Evolutionary conservation across 2,329 filamentous ascomycete species (phyloP).

Genomic region (Ramularia endophylla): DNA sequence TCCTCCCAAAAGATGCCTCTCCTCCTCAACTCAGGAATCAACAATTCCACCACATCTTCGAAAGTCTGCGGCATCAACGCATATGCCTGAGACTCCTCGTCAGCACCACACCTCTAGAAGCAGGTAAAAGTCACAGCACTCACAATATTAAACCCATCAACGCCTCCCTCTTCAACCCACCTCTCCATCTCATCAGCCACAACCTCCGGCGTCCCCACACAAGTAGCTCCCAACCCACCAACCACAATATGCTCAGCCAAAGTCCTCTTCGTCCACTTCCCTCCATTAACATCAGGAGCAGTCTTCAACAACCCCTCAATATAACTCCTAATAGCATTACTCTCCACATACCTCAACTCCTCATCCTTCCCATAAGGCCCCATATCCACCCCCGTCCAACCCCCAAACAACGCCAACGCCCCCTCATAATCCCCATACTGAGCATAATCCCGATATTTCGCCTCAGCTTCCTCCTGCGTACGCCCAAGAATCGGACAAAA

Average conservation of each 20-base stretch:
- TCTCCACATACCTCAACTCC: slow-evolving; percentile 56
- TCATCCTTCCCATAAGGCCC: slow-evolving; percentile 56
- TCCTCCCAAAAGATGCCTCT: slow-evolving; percentile 54
- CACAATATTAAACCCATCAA: slow-evolving; percentile 71
- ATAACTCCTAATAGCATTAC: slow-evolving; percentile 53
- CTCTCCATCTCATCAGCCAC: slow-evolving; percentile 63
- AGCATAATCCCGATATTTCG: slow-evolving; percentile 57
- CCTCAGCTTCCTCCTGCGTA: slow-evolving; percentile 60
- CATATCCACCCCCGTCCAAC: slow-evolving; percentile 67
- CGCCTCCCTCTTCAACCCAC: slow-evolving; percentile 63
- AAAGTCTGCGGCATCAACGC: slow-evolving; percentile 63
- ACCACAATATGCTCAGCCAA: slow-evolving; percentile 63
- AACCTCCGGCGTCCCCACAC: slow-evolving; percentile 58
- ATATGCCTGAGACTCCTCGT: slow-evolving; percentile 43
- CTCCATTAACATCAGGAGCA: slow-evolving; percentile 48
- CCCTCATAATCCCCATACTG: slow-evolving; percentile 60
- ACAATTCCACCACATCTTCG: slow-evolving; percentile 59
- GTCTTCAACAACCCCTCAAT: slow-evolving; percentile 53
- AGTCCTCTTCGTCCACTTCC: slow-evolving; percentile 66
- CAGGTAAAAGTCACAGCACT: slow-evolving; percentile 24
- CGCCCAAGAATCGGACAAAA: slow-evolving; percentile 59
- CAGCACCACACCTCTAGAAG: slow-evolving; percentile 1
- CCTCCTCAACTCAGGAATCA: slow-evolving; percentile 57
- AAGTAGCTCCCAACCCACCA: slow-evolving; percentile 59
- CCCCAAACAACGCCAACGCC: slow-evolving; percentile 64